Evolutionary conservation across 2,329 filamentous ascomycete genomes (phyloP), one percentile per base, ranked within the genome.

Genomic region (Coleophoma cylindrospora): DNA sequence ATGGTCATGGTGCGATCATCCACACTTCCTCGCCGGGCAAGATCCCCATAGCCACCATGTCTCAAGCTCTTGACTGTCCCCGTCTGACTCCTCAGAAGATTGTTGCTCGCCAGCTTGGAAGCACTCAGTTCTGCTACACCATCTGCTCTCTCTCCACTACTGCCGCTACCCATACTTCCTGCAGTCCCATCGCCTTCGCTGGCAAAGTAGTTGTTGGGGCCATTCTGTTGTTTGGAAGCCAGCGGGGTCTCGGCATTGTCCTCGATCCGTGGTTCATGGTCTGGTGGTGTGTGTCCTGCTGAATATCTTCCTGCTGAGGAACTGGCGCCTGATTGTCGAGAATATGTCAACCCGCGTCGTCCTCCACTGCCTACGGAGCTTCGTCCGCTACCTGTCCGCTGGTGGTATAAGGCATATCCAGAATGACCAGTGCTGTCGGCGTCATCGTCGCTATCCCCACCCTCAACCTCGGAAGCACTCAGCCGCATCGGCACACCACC

Each of bases 401-500:
- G 81, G 68, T 91, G 87, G 56, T 83, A 75, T 69, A 77, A 61
- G 52, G 74, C 76, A 58, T 72, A 68, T 59, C 66, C 64, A 46
- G 68, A 64, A 34, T 70, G 15, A 56, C 55, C 41, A 33, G 41
- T 44, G 66, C 71, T 57, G 57, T 68, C 66, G 40, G 86, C 84
- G 45, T 89, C 87, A 40, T 89, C 87, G 47, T 90, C 88, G 64
- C 85, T 89, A 60, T 91, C 89, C 57, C 86, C 91, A 57, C 89
- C 90, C 61, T 95, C 91, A 13, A 97, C 89, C 68, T 99, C 94
- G 46, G 89, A 95, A n/a, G 94, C 92, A 66, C 89, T 95, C 54
- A 99, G 76, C 40, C 94, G 85, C 69, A 96, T 83, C 2, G 94
- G 94, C 37, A 97, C 91, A 49, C 90, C 91, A 38, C 85, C 81